Evolutionary conservation across 257 asterid genomes (phyloP).

Genomic region (Mentha longifolia): DNA sequence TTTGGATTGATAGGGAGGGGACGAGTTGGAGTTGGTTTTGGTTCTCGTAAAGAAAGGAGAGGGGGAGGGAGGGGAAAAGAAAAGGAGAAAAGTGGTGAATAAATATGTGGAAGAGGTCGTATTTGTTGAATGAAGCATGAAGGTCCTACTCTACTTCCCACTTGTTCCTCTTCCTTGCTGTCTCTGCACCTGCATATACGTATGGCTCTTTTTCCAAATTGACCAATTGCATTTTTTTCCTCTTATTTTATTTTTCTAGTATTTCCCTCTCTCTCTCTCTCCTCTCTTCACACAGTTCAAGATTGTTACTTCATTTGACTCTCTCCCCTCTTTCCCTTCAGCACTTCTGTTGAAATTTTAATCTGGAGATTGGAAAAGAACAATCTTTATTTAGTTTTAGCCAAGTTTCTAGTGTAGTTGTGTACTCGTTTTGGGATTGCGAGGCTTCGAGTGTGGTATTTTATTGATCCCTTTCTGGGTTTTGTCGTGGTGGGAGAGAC

Average conservation of each 20-base stretch:
- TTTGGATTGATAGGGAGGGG: conserved; percentile 31
- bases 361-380: conserved; percentile 33
- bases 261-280: not conserved
- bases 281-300: conserved; percentile 47
- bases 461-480: conserved; percentile 43
- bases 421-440: conserved; percentile 27
- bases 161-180: conserved; percentile 62
- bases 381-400: conserved; percentile 32
- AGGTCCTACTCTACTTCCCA: conserved; percentile 63
- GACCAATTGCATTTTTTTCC: conserved; percentile 45
- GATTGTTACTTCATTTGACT: conserved; percentile 40
- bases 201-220: conserved; percentile 41
- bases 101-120: conserved; percentile 42
- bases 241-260: conserved; percentile 14
- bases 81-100: conserved; percentile 5
- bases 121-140: conserved; percentile 37
- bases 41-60: conserved; percentile 13
- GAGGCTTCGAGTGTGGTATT: conserved; percentile 37
- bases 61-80: not conserved
- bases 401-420: conserved; percentile 7
- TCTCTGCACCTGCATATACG: conserved; percentile 38
- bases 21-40: conserved; percentile 41
- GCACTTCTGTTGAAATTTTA: conserved; percentile 30
- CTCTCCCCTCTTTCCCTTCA: conserved; percentile 19
- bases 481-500: conserved; percentile 29